phyloP scores from a whole-genome alignment of 2,329 filamentous ascomycete genomes.

The Scedosporium dehoogii region DNA sequence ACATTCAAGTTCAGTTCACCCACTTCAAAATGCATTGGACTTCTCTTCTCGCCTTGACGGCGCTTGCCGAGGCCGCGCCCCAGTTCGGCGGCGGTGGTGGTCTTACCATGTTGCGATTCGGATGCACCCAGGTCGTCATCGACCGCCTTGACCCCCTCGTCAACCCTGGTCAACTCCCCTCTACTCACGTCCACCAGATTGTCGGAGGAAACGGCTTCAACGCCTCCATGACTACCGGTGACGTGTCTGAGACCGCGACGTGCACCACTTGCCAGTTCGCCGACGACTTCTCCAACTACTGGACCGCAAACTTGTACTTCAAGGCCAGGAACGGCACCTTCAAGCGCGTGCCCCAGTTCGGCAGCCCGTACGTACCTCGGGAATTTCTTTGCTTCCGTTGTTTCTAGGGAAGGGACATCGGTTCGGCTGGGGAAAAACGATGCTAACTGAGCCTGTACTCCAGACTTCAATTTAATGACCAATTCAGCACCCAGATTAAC shows the following conservation, averaged over 20 bases:
- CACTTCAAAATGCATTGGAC: slow-evolving; percentile 6
- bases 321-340: slow-evolving; percentile 35
- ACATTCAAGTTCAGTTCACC: not conserved
- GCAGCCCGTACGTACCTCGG: slow-evolving; percentile 29
- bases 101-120: slow-evolving; percentile 12
- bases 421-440: no score
- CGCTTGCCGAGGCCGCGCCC: slow-evolving; percentile 1
- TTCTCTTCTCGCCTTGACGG: slow-evolving; percentile 3
- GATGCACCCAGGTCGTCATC: slow-evolving; percentile 41
- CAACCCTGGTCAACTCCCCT: slow-evolving; percentile 29
- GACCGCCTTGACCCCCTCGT: slow-evolving; percentile 18
- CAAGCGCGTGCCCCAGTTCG: slow-evolving; percentile 56
- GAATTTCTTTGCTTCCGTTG: slow-evolving; percentile 7
- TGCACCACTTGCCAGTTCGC: slow-evolving; percentile 26
- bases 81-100: slow-evolving; percentile 6
- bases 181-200: slow-evolving; percentile 43
- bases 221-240: slow-evolving; percentile 18
- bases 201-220: slow-evolving; percentile 29
- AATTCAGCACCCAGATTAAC: slow-evolving; percentile 31
- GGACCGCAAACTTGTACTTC: slow-evolving; percentile 24
- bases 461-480: slow-evolving; percentile 12
- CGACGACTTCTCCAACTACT: slow-evolving; percentile 23
- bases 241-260: slow-evolving; percentile 25
- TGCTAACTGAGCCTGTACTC: no score
- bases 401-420: no score